These are phyloP conservation scores for Akanthomyces uredinophilus DNA, from an alignment of 2,329 filamentous ascomycete genomes.

Conservation along the genomic window DNA sequence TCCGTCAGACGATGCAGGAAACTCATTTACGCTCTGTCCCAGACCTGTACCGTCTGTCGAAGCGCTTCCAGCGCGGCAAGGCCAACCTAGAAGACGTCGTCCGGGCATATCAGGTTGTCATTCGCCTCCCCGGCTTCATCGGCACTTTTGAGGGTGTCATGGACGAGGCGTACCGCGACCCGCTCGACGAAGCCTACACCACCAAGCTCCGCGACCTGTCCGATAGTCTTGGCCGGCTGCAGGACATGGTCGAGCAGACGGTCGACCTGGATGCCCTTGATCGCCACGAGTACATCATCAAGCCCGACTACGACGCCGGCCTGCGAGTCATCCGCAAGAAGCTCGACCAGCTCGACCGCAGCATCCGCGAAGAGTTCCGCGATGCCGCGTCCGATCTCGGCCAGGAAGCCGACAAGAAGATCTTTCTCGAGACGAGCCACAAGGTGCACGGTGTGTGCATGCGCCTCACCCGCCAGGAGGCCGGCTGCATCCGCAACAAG, in stretches of 20 bases:
- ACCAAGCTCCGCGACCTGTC: conserved; percentile 71
- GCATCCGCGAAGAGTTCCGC: conserved; percentile 79
- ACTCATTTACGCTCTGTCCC: conserved; percentile 90
- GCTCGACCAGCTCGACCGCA: conserved; percentile 74
- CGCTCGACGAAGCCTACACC: conserved; percentile 83
- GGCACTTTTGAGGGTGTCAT: conserved; percentile 87
- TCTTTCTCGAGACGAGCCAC: conserved; percentile 88
- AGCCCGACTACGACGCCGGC: conserved; percentile 91
- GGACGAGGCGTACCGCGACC: conserved; percentile 87
- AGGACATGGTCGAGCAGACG: conserved; percentile 98
- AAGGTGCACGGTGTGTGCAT: conserved; percentile 96
- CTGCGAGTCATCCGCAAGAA: conserved; percentile 85
- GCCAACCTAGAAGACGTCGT: conserved; percentile 96
- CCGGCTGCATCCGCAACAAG: conserved; percentile 89
- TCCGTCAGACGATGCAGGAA: conserved; percentile 94
- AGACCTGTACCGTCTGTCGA: conserved; percentile 87
- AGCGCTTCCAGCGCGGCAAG: conserved; percentile 87
- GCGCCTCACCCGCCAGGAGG: conserved; percentile 84
- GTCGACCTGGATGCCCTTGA: conserved; percentile 94
- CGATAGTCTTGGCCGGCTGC: conserved; percentile 75
- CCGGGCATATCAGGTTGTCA: conserved; percentile 88
- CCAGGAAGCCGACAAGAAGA: conserved; percentile 96
- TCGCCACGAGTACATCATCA: conserved; percentile 98
- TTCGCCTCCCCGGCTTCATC: conserved; percentile 85
- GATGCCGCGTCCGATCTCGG: conserved; percentile 73